phyloP scores from a whole-genome alignment of 129 eudicot genomes.

The Helichrysum umbraculigerum region DNA sequence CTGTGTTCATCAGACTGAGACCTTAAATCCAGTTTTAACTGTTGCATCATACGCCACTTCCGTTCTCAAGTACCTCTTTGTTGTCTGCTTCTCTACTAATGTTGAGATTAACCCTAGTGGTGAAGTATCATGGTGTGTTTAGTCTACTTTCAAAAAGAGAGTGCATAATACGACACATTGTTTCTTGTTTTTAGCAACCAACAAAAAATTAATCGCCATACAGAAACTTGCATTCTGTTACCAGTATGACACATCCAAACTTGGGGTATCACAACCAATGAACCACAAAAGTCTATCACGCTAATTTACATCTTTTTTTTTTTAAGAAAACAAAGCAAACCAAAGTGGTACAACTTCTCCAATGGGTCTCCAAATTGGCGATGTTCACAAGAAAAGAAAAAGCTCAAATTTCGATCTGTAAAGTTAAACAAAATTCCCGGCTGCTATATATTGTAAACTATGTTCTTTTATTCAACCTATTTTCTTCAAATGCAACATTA shows the following conservation, averaged over 20 bases:
- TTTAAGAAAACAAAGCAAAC: background rate
- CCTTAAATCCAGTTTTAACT: background rate
- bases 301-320: background rate
- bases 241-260: background rate
- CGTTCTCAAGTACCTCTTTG: background rate
- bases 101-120: background rate
- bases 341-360: constrained; percentile 1
- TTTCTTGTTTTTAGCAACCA: background rate
- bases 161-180: background rate
- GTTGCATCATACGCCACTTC: background rate
- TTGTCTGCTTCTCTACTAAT: background rate
- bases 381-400: constrained; percentile 4
- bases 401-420: background rate
- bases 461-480: constrained; percentile 17
- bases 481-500: constrained; percentile 3
- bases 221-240: background rate
- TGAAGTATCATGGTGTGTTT: background rate
- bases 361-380: background rate
- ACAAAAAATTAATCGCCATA: background rate
- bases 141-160: background rate
- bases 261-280: background rate
- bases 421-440: constrained; percentile 11
- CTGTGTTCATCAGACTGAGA: background rate
- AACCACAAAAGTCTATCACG: background rate
- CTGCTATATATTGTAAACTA: background rate